A percentile compares a stretch with the other conserved stretches of the same genome.
These are phyloP conservation scores for Pseudonectria buxi DNA, from an alignment of 2,329 filamentous ascomycete species.

Conservation along the genomic window DNA sequence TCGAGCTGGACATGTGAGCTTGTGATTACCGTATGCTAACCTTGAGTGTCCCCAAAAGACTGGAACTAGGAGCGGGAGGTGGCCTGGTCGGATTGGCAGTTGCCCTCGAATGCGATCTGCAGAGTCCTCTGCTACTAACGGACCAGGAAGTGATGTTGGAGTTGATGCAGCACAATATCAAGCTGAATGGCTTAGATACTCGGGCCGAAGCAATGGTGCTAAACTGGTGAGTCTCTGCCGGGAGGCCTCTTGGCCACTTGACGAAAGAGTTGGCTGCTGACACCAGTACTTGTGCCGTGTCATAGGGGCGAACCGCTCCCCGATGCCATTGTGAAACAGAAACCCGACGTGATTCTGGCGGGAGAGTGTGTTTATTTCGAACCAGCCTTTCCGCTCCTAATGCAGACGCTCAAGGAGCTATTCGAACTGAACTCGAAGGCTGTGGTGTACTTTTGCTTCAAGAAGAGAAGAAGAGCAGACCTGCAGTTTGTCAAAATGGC, in stretches of 20 bases:
- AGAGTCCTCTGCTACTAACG: conserved; percentile 63
- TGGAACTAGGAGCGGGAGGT: conserved; percentile 88
- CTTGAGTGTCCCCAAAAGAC: conserved; percentile 39
- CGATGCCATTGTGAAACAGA: conserved; percentile 43
- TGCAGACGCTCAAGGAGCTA: conserved; percentile 69
- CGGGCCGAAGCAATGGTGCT: conserved; percentile 63
- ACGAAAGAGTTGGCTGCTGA: conserved; percentile 12
- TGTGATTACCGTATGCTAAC: conserved; percentile 12
- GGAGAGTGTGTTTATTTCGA: conserved; percentile 98
- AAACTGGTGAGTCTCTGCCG: conserved; percentile 61
- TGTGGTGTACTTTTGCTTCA: conserved; percentile 80
- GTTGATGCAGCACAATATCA: conserved; percentile 81
- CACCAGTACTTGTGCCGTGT: conserved; percentile 5
- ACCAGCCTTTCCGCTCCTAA: conserved; percentile 82
- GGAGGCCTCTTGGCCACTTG: conserved; percentile 16
- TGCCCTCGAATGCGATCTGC: conserved; percentile 48
- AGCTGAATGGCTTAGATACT: conserved; percentile 64
- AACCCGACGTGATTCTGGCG: conserved; percentile 79
- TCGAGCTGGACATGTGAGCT: too few relatives aligned
- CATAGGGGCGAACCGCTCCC: conserved; percentile 55
- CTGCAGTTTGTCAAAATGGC: conserved; percentile 67
- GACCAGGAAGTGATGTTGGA: conserved; percentile 81
- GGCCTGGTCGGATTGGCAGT: conserved; percentile 71
- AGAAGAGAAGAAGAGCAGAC: conserved; percentile 78
- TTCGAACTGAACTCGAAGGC: conserved; percentile 63